A percentile compares a stretch with the other conserved stretches of the same genome.
Evolutionary conservation across 495 filamentous ascomycete species (phyloP).

Genomic region (Aspergillus sparsus): DNA sequence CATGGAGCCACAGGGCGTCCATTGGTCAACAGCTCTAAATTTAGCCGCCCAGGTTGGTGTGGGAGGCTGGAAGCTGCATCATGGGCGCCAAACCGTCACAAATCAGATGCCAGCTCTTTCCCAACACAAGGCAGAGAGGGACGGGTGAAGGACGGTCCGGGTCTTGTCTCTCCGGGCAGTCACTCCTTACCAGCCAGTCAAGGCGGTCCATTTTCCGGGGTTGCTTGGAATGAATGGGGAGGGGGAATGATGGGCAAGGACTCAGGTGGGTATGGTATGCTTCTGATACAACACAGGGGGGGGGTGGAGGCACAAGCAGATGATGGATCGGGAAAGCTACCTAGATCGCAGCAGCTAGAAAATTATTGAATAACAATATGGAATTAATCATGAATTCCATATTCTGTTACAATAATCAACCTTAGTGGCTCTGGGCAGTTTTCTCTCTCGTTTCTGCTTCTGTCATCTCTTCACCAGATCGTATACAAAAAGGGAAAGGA

Average conservation of each 20-base stretch:
- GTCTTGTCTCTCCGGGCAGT: conserved; percentile 1
- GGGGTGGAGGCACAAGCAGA: conserved; percentile 3
- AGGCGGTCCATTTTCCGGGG: conserved; percentile 9
- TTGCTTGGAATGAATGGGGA: conserved; percentile 11
- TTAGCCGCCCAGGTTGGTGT: conserved; percentile 42
- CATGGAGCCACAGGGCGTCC: conserved; percentile 20
- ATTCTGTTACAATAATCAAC: conserved; percentile 16
- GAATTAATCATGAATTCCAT: conserved; percentile 14
- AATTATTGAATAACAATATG: conserved; percentile 11
- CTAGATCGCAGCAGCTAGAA: conserved; percentile 15
- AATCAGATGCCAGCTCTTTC: conserved; percentile 33
- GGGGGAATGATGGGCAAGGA: conserved; percentile 13
- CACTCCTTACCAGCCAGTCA: conserved; percentile 15
- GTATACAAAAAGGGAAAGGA: conserved; percentile 5
- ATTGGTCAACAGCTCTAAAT: conserved; percentile 41
- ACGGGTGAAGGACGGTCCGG: conserved; percentile 8
- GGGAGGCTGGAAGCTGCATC: conserved; percentile 31
- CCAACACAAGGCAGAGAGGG: conserved; percentile 23
- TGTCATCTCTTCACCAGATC: conserved; percentile 2
- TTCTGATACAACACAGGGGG: conserved; percentile 21
- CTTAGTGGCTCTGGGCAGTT: conserved; percentile 7
- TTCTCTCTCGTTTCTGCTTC: conserved; percentile 7
- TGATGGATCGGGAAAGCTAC: conserved; percentile 20
- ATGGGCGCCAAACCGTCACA: conserved; percentile 42
- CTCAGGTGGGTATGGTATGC: conserved; percentile 11